Percentiles rank a stretch among this genome's conserved stretches.
These are phyloP conservation scores for Coffea eugenioides DNA, from an alignment of 257 asterid genomes.

Conservation along the genomic window DNA sequence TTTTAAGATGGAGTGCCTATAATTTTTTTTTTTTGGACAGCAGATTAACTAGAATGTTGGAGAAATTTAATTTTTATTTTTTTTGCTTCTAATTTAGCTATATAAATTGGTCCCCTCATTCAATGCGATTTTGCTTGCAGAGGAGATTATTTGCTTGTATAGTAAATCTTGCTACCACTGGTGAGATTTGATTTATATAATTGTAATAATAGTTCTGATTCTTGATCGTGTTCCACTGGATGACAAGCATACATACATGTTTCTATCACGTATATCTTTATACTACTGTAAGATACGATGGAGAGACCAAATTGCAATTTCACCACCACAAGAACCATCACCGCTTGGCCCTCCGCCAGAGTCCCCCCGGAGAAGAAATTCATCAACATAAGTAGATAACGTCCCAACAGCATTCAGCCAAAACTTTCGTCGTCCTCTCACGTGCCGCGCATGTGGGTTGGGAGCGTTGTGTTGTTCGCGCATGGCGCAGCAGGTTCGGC, in stretches of 20 bases:
- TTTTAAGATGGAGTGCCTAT: not conserved
- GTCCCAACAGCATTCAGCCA: no score
- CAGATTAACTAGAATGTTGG: constrained; percentile 2
- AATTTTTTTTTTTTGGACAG: not conserved
- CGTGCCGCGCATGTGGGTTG: no score
- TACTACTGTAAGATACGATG: not conserved
- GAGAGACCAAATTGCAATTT: not conserved
- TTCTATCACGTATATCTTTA: not conserved
- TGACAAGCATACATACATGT: not conserved
- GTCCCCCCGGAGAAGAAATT: no score
- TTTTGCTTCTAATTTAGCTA: not conserved
- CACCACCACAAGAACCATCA: constrained; percentile 8
- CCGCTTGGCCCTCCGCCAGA: no score
- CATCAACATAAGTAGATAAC: no score
- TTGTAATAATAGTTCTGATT: not conserved
- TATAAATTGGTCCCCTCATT: not conserved
- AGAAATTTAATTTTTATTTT: not conserved
- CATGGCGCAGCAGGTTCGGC: no score
- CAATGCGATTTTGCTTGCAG: constrained; percentile 11
- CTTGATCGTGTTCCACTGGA: not conserved
- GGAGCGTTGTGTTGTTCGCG: no score
- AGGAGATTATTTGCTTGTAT: constrained; percentile 14
- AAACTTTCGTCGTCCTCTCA: no score
- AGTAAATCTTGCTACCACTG: not conserved
- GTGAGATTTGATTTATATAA: constrained; percentile 9